phyloP scores from a whole-genome alignment of 164 flowering plant species.

The Aristolochia californica region DNA sequence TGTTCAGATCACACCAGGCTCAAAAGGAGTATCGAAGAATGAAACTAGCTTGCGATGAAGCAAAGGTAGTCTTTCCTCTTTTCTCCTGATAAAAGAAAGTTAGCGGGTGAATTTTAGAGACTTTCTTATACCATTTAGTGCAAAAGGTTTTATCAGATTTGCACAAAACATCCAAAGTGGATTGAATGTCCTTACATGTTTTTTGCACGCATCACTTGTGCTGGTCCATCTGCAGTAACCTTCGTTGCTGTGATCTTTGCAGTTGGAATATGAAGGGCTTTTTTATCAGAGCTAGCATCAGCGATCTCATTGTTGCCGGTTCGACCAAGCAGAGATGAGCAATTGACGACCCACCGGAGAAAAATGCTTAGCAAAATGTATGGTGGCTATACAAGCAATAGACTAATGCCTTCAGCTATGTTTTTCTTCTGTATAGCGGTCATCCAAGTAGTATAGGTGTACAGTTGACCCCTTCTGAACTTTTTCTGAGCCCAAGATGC shows the following conservation, averaged over 20 bases:
- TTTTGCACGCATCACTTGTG: not conserved
- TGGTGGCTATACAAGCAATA: too few species aligned
- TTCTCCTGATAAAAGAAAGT: not conserved
- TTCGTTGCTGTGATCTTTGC: conserved; percentile 13
- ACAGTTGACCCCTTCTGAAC: not conserved
- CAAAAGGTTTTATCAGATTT: too few species aligned
- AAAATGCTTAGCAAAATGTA: too few species aligned
- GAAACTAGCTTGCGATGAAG: conserved; percentile 55
- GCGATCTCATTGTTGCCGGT: not conserved
- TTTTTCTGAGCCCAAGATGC: not conserved
- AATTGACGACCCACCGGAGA: too few species aligned
- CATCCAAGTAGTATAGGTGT: conserved; percentile 2
- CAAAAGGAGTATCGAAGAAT: conserved; percentile 74
- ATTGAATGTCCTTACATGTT: not conserved
- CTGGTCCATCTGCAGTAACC: not conserved
- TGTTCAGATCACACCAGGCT: conserved; percentile 82
- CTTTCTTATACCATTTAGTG: not conserved
- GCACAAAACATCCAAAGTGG: too few species aligned
- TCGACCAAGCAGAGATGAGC: not conserved
- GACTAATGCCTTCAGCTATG: not conserved
- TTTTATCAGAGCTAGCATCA: conserved; percentile 6
- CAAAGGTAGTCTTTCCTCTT: conserved; percentile 30
- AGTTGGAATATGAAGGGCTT: conserved; percentile 42
- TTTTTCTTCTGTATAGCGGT: not conserved
- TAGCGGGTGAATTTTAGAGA: too few species aligned